These are phyloP conservation scores for Metschnikowia drakensbergensis DNA, from an alignment of 805 yeast species.

Conservation along the genomic window DNA sequence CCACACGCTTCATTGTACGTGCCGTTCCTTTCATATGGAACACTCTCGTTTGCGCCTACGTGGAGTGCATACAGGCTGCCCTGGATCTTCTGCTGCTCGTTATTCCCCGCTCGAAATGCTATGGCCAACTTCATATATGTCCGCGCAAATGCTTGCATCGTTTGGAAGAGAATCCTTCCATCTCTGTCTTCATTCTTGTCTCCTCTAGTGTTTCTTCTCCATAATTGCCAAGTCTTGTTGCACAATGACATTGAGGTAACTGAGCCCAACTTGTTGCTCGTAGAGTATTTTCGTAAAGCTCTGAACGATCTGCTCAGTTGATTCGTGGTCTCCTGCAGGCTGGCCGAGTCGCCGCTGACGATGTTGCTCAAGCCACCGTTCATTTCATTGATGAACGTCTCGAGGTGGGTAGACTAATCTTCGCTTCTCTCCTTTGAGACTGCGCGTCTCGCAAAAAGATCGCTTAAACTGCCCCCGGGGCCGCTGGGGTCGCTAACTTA, in stretches of 20 bases:
- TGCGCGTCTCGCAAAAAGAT: constrained; percentile 88
- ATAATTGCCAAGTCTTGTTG: constrained; percentile 59
- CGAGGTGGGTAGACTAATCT: constrained; percentile 54
- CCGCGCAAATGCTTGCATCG: no score
- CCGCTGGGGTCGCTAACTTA: constrained; percentile 77
- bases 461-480: constrained; percentile 82
- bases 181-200: no score
- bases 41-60: no score
- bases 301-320: constrained; percentile 51
- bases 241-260: constrained; percentile 72
- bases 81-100: no score
- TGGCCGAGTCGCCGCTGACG: constrained; percentile 9
- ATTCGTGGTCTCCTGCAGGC: constrained; percentile 27
- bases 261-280: constrained; percentile 90
- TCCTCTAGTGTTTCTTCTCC: constrained; percentile 20
- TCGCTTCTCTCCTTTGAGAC: constrained; percentile 75
- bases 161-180: no score
- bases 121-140: no score
- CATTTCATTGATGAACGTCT: constrained; percentile 33
- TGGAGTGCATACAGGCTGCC: no score
- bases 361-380: constrained; percentile 19
- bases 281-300: constrained; percentile 69
- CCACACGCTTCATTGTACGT: no score
- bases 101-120: no score
- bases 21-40: no score